Evolutionary conservation across 441 rosid genomes (phyloP), one percentile per base, ranked within the genome.

Genomic region (Adansonia gregorii): DNA sequence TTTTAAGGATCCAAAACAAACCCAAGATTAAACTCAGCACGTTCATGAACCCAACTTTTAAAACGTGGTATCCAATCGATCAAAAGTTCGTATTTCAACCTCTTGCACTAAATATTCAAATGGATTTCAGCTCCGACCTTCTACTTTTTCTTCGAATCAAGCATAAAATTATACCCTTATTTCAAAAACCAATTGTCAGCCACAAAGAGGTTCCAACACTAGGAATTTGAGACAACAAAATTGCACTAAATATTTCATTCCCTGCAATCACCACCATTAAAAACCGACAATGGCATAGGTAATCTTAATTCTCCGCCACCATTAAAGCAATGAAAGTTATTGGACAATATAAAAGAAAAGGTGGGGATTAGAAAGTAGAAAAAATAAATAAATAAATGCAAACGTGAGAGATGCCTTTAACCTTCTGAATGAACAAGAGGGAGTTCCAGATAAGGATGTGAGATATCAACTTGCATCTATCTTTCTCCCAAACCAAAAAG

Each of bases 351-450:
- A 61, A 61, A 17, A 51, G 20, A 66, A 59, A 9, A 8, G 20
- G 58, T 59, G 45, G 80, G 24, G 22, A 35, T 43, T 19, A 15
- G n/a, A 66, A 48, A 67, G 14, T 60, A 64, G 76, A 71, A 7
- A n/a, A 64, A 65, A 19, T 52, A 55, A 52, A 19, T 52, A 55
- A 52, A 9, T 14, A 70, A 65, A 58, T 58, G 52, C 48, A 60
- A 19, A 14, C 8, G 51, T 8, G 11, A 22, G 75, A 9, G 20
- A 72, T 39, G 27, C 51, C 51, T 66, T 66, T 11, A 46, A 20
- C 39, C 55, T 49, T 6, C 14, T 63, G 77, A 73, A 74, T 55
- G 84, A 82, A 78, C 82, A 52, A 77, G 83, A 85, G 84, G 49
- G 73, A 31, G 78, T 74, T 73, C 35, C 76, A 78, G 84, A 68